phyloP scores from a whole-genome alignment of 2,329 filamentous ascomycete species.

The Botrytis byssoidea region DNA sequence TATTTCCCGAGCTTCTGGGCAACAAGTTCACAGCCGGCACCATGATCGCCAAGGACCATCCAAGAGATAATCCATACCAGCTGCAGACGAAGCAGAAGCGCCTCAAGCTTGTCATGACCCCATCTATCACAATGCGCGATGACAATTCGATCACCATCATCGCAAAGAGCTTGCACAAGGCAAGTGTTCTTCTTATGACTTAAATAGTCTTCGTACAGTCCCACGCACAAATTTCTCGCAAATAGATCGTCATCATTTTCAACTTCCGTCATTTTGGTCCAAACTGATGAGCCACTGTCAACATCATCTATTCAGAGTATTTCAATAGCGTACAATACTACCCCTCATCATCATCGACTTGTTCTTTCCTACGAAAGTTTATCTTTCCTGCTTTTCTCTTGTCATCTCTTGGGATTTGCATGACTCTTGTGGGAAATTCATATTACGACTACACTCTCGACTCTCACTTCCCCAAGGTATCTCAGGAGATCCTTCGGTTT shows the following conservation, averaged over 20 bases:
- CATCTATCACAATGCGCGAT: slow-evolving; percentile 54
- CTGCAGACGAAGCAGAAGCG: slow-evolving; percentile 53
- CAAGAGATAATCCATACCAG: slow-evolving; percentile 42
- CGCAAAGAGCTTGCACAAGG: slow-evolving; percentile 24
- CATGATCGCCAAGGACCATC: slow-evolving; percentile 47
- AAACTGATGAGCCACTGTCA: slow-evolving; percentile 10
- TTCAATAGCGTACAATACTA: slow-evolving; percentile 16
- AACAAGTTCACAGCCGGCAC: slow-evolving; percentile 49
- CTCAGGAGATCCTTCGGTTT: slow-evolving; percentile 8
- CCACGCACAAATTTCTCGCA: slow-evolving; percentile 2
- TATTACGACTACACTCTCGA: neutral
- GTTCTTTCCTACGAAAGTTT: neutral
- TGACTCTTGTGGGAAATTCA: slow-evolving; percentile 18
- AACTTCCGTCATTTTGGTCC: slow-evolving; percentile 5
- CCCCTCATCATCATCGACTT: neutral
- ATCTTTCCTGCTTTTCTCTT: neutral
- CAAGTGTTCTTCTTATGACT: slow-evolving; percentile 34
- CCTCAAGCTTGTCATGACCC: slow-evolving; percentile 54
- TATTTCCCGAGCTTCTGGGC: slow-evolving; percentile 50
- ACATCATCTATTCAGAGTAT: slow-evolving; percentile 6
- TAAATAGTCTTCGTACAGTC: slow-evolving; percentile 22
- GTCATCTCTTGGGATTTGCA: slow-evolving; percentile 14
- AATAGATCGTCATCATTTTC: slow-evolving; percentile 12
- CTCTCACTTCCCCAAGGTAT: neutral
- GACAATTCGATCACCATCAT: slow-evolving; percentile 39